A percentile compares a stretch with the other conserved stretches of the same genome.
phyloP scores from a whole-genome alignment of 225 moss, liverwort and hornwort species.

The Polytrichum formosum region DNA sequence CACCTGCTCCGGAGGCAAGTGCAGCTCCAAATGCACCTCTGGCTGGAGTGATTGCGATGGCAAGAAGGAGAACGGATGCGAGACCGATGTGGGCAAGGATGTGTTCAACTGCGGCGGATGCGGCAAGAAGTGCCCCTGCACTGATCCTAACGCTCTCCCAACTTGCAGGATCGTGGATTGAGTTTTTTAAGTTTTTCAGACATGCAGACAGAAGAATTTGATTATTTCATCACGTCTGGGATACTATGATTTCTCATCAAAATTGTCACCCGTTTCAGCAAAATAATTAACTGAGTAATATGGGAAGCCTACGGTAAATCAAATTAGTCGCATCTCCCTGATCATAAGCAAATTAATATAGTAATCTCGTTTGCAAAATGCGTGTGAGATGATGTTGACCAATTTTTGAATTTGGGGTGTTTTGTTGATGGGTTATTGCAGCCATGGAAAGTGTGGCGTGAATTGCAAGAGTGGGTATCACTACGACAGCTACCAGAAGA shows the following conservation, averaged over 20 bases:
- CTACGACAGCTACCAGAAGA: background rate
- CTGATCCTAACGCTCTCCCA: background rate
- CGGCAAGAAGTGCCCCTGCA: background rate
- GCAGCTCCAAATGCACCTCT: slow-evolving; percentile 2
- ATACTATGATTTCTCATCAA: too few relatives aligned
- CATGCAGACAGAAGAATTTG: too few relatives aligned
- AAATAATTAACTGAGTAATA: too few relatives aligned
- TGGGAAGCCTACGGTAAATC: too few relatives aligned
- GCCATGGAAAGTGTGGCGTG: background rate
- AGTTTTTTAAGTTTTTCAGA: too few relatives aligned
- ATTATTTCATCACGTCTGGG: too few relatives aligned
- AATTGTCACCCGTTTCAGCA: too few relatives aligned
- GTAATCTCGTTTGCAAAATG: background rate
- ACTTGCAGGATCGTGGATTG: background rate
- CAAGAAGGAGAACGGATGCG: slow-evolving; percentile 6
- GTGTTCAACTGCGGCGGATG: background rate
- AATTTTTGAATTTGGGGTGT: background rate
- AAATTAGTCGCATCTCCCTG: too few relatives aligned
- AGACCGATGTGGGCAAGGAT: slow-evolving; percentile 1
- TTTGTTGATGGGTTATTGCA: background rate
- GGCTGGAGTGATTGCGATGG: slow-evolving; percentile 8
- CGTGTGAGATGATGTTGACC: background rate
- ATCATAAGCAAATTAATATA: too few relatives aligned
- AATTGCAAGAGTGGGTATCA: background rate
- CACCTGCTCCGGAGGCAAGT: background rate